Evolutionary conservation across 345 rosid genomes (phyloP), one percentile per base, ranked within the genome.

Genomic region (Arabis hirsuta): DNA sequence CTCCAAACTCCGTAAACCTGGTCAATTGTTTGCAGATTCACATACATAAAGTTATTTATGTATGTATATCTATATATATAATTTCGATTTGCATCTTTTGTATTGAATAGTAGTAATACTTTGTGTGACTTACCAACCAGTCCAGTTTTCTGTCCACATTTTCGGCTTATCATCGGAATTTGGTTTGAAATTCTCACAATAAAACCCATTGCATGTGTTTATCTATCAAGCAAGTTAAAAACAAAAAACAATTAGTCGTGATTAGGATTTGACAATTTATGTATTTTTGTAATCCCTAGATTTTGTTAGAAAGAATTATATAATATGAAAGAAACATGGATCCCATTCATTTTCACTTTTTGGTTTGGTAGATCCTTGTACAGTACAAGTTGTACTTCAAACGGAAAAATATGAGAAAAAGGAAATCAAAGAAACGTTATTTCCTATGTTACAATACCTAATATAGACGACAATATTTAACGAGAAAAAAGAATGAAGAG

Each of bases 61-160:
- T 39, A 39, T 11, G 7, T 32, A 32, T 32, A 24, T 12, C 1
- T 3, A 57, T 45, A 8, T 13, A 3, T 20, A 7, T 4, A 5
- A 6, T 3, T 22, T 7, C 14, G 6, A 42, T 31, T 55, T 55
- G 12, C 2, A 9, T 8, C 6, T 52, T 20, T 20, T 45, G 55
- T 63, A 34, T 8, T 26, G 27, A 44, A 54, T 27, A 14, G 14
- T 39, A 26, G 11, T 38, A 20, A 6, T 48, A 14, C 26, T 36
- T 24, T 22, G 64, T 55, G 66, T 57, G 47, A 69, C 80, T 82
- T 85, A 93, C 98, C 98, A 93, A 74, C 94, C 96, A 55, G 94
- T 89, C 98, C 98, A 93, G 62, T 82, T 82, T 78, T 93, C 98
- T 4, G 98, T 93, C 96, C 96, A 93, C 89, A 93, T 86, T 78